Percentiles rank a stretch among this genome's conserved stretches.
phyloP scores from a whole-genome alignment of 192 early-diverging fungal genomes.

The Backusella sp. region DNA sequence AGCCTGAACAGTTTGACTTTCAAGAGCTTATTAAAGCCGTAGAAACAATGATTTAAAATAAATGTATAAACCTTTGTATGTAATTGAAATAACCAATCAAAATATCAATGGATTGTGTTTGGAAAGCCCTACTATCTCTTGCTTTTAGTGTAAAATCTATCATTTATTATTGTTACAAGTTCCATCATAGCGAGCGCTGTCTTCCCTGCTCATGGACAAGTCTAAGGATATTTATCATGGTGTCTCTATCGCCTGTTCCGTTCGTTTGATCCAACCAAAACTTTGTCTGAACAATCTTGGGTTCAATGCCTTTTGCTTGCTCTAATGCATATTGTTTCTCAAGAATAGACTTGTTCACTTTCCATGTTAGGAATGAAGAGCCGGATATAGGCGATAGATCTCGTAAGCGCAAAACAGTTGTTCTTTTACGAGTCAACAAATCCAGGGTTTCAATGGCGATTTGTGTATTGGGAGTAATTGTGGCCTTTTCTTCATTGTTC shows the following conservation, averaged over 20 bases:
- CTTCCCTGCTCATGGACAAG: slow-evolving; percentile 26
- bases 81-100: too few species aligned
- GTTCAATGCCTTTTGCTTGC: neutral
- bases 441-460: slow-evolving; percentile 35
- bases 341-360: slow-evolving; percentile 12
- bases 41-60: slow-evolving; percentile 22
- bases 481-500: neutral
- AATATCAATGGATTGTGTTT: too few species aligned
- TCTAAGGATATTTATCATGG: slow-evolving; percentile 24
- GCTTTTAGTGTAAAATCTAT: neutral
- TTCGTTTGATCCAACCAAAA: slow-evolving; percentile 36
- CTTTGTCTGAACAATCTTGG: slow-evolving; percentile 15
- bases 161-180: neutral
- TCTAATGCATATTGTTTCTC: slow-evolving; percentile 9
- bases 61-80: too few species aligned
- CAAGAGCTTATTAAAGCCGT: slow-evolving; percentile 51
- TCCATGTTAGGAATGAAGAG: slow-evolving; percentile 29
- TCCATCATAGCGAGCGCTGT: slow-evolving; percentile 1
- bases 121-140: too few species aligned
- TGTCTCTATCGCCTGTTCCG: slow-evolving; percentile 22
- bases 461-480: slow-evolving; percentile 32
- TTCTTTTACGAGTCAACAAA: slow-evolving; percentile 18
- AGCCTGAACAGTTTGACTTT: slow-evolving; percentile 76
- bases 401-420: slow-evolving; percentile 23
- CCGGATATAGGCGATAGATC: slow-evolving; percentile 17